Percentiles rank a stretch among this genome's conserved stretches.
Evolutionary conservation across 2,329 filamentous ascomycete genomes (phyloP).

Genomic region (Rutstroemia sydowiana): DNA sequence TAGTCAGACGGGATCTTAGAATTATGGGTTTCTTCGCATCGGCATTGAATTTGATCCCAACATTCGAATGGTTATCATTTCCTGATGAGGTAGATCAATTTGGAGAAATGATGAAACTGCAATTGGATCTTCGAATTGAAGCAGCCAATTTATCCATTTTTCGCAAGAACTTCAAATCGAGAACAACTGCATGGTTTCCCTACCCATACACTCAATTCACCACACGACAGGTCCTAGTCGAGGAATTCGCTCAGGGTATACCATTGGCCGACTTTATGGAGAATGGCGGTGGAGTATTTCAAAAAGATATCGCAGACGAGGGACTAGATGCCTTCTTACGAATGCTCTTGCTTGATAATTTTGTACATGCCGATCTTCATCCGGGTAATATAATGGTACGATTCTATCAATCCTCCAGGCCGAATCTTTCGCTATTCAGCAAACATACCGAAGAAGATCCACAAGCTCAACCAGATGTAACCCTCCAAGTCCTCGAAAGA

Average conservation of each 20-base stretch:
- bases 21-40: slow-evolving; percentile 93
- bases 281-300: slow-evolving; percentile 85
- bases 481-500: slow-evolving; percentile 75
- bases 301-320: slow-evolving; percentile 89
- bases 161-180: slow-evolving; percentile 80
- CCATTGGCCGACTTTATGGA: slow-evolving; percentile 85
- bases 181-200: slow-evolving; percentile 93
- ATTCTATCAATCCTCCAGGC: slow-evolving; percentile 78
- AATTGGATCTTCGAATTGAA: slow-evolving; percentile 91
- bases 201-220: slow-evolving; percentile 90
- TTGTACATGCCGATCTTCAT: slow-evolving; percentile 92
- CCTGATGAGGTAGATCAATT: slow-evolving; percentile 93
- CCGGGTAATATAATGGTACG: slow-evolving; percentile 99
- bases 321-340: slow-evolving; percentile 91
- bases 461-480: slow-evolving; percentile 62
- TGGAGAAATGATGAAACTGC: slow-evolving; percentile 97
- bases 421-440: slow-evolving; percentile 54
- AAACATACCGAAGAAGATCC: slow-evolving; percentile 30
- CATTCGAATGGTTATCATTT: slow-evolving; percentile 93
- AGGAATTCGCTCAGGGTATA: slow-evolving; percentile 93
- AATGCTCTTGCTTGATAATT: slow-evolving; percentile 96
- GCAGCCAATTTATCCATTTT: slow-evolving; percentile 84
- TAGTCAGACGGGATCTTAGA: slow-evolving; percentile 79
- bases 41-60: slow-evolving; percentile 77
- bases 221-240: slow-evolving; percentile 83